Evolutionary conservation across 1,284 basidiomycete species (phyloP).

Genomic region (Boletus mariae): DNA sequence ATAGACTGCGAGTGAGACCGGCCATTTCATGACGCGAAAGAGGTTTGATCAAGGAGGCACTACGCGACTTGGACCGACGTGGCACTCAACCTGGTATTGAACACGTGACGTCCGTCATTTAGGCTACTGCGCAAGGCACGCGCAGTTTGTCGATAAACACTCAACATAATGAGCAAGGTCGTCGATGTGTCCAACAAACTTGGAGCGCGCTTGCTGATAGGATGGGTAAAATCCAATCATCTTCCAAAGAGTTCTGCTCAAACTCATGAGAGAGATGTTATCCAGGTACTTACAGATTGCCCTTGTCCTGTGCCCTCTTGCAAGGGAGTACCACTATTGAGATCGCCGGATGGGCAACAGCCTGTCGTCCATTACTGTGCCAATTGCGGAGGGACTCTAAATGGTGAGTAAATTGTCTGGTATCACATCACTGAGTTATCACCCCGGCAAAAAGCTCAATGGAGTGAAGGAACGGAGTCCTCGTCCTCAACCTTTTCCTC

Average conservation of each 20-base stretch:
- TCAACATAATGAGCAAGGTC: conserved; percentile 45
- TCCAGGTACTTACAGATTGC: conserved; percentile 62
- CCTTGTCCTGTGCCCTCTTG: conserved; percentile 57
- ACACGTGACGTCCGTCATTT: too few relatives aligned
- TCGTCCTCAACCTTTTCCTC: conserved; percentile 48
- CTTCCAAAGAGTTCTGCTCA: background rate
- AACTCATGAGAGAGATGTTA: conserved; percentile 10
- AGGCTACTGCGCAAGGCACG: background rate
- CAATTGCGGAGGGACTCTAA: conserved; percentile 48
- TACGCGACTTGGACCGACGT: conserved; percentile 16
- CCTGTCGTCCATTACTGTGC: conserved; percentile 55
- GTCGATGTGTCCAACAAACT: conserved; percentile 56
- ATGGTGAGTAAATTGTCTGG: conserved; percentile 27
- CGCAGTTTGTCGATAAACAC: conserved; percentile 2
- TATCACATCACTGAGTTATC: conserved; percentile 4
- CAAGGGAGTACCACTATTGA: conserved; percentile 57
- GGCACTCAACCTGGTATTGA: background rate
- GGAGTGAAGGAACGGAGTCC: conserved; percentile 24
- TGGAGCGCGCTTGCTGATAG: conserved; percentile 70
- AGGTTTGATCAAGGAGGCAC: background rate
- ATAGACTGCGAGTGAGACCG: conserved; percentile 48
- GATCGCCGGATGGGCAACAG: conserved; percentile 53
- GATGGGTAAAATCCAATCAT: conserved; percentile 55
- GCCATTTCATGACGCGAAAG: conserved; percentile 59
- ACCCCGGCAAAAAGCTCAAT: conserved; percentile 22